phyloP scores from a whole-genome alignment of 1,284 basidiomycete species.

The Anthracocystis setariae region DNA sequence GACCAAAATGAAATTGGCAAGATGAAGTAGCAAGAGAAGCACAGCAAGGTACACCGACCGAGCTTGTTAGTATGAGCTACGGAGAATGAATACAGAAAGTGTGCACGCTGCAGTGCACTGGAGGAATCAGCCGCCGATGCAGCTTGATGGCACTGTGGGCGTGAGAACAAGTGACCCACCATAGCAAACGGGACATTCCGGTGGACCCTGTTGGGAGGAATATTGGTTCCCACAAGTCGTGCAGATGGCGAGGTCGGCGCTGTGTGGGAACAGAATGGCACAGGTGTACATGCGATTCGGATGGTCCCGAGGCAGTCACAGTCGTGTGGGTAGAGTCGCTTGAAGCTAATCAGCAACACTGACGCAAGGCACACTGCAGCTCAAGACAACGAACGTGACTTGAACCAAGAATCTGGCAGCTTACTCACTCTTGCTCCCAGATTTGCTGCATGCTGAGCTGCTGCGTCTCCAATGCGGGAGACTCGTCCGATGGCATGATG shows the following conservation, averaged over 20 bases:
- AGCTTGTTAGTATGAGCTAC: background rate
- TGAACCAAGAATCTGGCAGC: background rate
- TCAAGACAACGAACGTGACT: background rate
- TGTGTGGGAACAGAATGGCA: background rate
- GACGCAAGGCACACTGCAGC: background rate
- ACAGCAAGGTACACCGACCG: background rate
- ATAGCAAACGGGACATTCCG: constrained; percentile 36
- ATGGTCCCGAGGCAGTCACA: too few relatives aligned
- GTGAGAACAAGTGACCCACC: constrained; percentile 16
- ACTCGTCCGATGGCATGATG: background rate
- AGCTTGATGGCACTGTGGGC: too few relatives aligned
- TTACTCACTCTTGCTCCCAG: constrained; percentile 37
- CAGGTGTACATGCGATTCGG: background rate
- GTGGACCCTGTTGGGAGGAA: constrained; percentile 17
- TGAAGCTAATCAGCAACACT: background rate
- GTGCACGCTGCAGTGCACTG: too few relatives aligned
- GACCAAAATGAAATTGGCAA: background rate
- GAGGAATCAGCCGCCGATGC: background rate
- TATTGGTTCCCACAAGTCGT: constrained; percentile 35
- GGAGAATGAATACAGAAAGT: too few relatives aligned
- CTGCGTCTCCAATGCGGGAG: background rate
- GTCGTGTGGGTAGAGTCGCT: too few relatives aligned
- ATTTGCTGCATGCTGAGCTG: constrained; percentile 6
- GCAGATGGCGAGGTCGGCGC: constrained; percentile 41
- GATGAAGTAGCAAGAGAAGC: background rate